Base-by-base conservation (phyloP, 2,329 filamentous ascomycete genomes). In the Ceratocystis papillata region DNA sequence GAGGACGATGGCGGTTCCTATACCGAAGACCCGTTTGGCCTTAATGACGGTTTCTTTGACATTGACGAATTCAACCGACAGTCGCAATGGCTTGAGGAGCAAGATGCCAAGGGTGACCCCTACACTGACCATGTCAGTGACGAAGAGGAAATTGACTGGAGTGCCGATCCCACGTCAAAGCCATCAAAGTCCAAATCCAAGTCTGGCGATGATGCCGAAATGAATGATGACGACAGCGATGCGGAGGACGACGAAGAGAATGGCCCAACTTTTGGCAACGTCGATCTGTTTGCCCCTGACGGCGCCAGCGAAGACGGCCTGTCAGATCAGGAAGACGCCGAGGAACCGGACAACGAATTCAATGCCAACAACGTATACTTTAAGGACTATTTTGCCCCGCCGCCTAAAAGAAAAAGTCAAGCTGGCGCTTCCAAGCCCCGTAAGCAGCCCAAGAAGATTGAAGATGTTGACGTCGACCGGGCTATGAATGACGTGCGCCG, bases 41-140 rank as follows among this genome's bases (percentile, higher is more conserved):
- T 99, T 41, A 97, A 99, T 72, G 94, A 99, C 73, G 93, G 91
- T 4, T 99, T 99, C 78, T 99, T 99, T 77, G 96, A 90, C 17
- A 93, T 99, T 71, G 92, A 97, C 72, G 86, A 95, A 68, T 99
- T 99, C 82, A 99, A 99, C 79, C 90, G 87, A 73, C 89, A 95
- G 73, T 90, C 91, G 1, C 90, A 96, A 72, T 88, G 87, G 73
- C 85, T 96, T 62, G 94, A 99, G 75, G 85, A 89, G 69, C 88
- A 91, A 74, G 93, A 97, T 74, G 83, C 83, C 33, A 81, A 83
- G 69, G 90, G 88, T 33, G 89, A 93, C 70, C 84, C 84, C 46
- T 86, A 88, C 71, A 87, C 87, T 66, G 88, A 87, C 69, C 81
- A 80, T 64, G 88, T 83, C 68, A 90, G 87, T 74, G 90, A 96